A percentile compares a stretch with the other conserved stretches of the same genome.
Evolutionary conservation across 371 early-diverging fungal species (phyloP).

Genomic region (Globomyces sp.): DNA sequence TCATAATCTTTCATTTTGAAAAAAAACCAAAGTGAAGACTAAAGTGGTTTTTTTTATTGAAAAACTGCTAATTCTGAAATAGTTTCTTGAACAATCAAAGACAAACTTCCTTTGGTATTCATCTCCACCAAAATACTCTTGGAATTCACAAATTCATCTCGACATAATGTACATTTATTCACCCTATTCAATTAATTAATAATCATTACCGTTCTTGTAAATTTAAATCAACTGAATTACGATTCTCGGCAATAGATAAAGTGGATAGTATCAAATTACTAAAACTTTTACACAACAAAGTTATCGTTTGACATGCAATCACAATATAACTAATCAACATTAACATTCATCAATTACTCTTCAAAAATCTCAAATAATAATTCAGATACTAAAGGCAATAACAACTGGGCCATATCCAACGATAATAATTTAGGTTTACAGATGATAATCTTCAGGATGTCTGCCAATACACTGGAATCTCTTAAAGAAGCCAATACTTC

Average conservation of each 20-base stretch:
- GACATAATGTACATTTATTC: not conserved
- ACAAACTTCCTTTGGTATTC: not conserved
- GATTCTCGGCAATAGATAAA: conserved; percentile 13
- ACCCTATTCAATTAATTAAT: not conserved
- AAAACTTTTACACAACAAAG: conserved; percentile 40
- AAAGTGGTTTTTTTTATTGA: no score
- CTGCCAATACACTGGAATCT: conserved; percentile 41
- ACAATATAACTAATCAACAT: conserved; percentile 40
- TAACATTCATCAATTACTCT: conserved; percentile 36
- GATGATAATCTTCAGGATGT: conserved; percentile 43
- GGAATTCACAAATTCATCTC: conserved; percentile 12
- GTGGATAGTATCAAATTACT: conserved; percentile 35
- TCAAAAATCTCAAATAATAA: conserved; percentile 51
- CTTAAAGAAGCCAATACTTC: conserved; percentile 27
- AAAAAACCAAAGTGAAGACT: no score
- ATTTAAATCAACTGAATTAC: conserved; percentile 11
- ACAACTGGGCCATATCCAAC: conserved; percentile 38
- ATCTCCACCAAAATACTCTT: conserved; percentile 3
- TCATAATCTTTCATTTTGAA: no score
- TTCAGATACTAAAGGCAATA: conserved; percentile 47
- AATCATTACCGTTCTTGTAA: conserved; percentile 3
- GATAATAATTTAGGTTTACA: conserved; percentile 43
- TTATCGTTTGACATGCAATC: conserved; percentile 45
- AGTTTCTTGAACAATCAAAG: not conserved
- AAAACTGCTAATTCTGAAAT: not conserved